A percentile compares a stretch with the other conserved stretches of the same genome.
These are phyloP conservation scores for Saccharomyces hybrid DNA, from an alignment of 1,139 yeast species.

Conservation along the genomic window DNA sequence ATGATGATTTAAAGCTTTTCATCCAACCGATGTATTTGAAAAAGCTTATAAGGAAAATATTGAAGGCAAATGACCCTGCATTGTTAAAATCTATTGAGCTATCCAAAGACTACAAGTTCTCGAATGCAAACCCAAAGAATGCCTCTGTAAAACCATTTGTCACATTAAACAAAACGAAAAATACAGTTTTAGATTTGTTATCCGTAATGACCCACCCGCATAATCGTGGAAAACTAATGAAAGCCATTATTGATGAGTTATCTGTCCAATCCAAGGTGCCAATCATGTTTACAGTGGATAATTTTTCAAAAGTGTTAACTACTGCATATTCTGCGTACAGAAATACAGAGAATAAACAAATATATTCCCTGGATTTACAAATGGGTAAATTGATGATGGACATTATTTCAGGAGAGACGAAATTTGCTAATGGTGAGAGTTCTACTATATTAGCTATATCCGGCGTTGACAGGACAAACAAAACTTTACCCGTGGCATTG, in stretches of 20 bases:
- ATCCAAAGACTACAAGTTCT: constrained; percentile 37
- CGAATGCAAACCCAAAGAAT: constrained; percentile 21
- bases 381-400: constrained; percentile 53
- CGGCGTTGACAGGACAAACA: constrained; percentile 38
- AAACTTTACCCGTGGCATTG: constrained; percentile 56
- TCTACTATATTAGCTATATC: constrained; percentile 62
- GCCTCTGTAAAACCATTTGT: constrained; percentile 17
- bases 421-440: constrained; percentile 44
- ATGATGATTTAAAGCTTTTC: constrained; percentile 43
- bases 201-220: constrained; percentile 32
- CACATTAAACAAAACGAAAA: constrained; percentile 36
- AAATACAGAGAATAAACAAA: constrained; percentile 46
- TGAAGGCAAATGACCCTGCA: constrained; percentile 45
- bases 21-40: constrained; percentile 78
- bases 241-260: constrained; percentile 49
- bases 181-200: constrained; percentile 40
- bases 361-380: constrained; percentile 60
- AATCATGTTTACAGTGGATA: constrained; percentile 65
- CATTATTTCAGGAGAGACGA: constrained; percentile 46
- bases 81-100: constrained; percentile 45
- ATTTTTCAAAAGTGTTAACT: constrained; percentile 58
- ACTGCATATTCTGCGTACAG: constrained; percentile 53
- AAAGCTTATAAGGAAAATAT: constrained; percentile 49
- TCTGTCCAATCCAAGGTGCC: constrained; percentile 40
- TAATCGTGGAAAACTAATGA: constrained; percentile 39